Conservation (phyloP, 805 yeast genomes). For the Saccharomycopsis capsularis region DNA sequence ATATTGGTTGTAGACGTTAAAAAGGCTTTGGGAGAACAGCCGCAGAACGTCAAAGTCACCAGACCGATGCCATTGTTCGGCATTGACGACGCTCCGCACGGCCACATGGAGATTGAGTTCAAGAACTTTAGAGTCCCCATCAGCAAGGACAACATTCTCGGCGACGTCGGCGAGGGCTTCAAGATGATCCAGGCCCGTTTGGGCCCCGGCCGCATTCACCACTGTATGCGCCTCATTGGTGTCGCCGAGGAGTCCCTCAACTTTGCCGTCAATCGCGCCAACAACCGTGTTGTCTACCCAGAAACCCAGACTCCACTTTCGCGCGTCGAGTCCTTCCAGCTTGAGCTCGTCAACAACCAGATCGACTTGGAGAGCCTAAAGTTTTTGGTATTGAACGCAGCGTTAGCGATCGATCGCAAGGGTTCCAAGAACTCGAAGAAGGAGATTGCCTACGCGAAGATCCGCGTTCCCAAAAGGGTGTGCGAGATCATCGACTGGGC, state of each 20-base stretch:
- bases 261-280: constrained; percentile 44
- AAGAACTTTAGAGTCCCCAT: constrained; percentile 40
- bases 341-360: constrained; percentile 44
- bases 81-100: constrained; percentile 65
- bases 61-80: constrained; percentile 53
- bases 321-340: constrained; percentile 43
- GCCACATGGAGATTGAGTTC: constrained; percentile 57
- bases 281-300: constrained; percentile 40
- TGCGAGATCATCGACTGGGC: constrained; percentile 51
- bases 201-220: constrained; percentile 68
- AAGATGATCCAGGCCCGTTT: constrained; percentile 56
- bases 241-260: constrained; percentile 50
- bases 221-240: constrained; percentile 60
- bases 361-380: constrained; percentile 49
- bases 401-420: constrained; percentile 47
- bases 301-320: constrained; percentile 38
- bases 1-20: constrained; percentile 49
- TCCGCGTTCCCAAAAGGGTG: constrained; percentile 52
- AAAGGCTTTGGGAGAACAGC: constrained; percentile 36
- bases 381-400: constrained; percentile 50
- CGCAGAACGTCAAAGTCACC: constrained; percentile 39
- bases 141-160: constrained; percentile 30
- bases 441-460: constrained; percentile 58
- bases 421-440: constrained; percentile 48
- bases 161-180: constrained; percentile 52